phyloP scores from a whole-genome alignment of 2,329 filamentous ascomycete species.

The Ceratocystis colombiana region DNA sequence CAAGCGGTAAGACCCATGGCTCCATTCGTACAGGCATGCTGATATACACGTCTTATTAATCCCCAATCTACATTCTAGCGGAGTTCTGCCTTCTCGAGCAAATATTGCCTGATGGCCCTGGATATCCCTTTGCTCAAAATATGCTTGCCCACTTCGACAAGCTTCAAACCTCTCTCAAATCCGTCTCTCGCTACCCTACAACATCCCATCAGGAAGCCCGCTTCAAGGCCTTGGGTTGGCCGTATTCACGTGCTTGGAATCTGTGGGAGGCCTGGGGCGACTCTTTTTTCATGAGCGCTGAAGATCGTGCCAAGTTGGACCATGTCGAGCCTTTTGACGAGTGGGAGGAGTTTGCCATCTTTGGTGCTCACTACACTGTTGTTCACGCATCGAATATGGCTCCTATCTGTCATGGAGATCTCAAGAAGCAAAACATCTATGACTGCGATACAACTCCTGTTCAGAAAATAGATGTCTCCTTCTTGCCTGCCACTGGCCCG shows the following conservation, averaged over 20 bases:
- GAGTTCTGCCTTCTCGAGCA: slow-evolving; percentile 84
- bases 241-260: slow-evolving; percentile 49
- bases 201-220: slow-evolving; percentile 55
- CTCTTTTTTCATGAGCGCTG: slow-evolving; percentile 50
- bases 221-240: slow-evolving; percentile 62
- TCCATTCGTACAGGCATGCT: background rate
- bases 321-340: slow-evolving; percentile 78
- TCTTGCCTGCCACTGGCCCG: background rate
- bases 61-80: slow-evolving; percentile 38
- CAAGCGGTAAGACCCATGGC: slow-evolving; percentile 45
- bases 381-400: slow-evolving; percentile 44
- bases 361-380: slow-evolving; percentile 74
- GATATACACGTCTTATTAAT: slow-evolving; percentile 25
- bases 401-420: background rate
- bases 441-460: background rate
- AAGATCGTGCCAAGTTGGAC: slow-evolving; percentile 55
- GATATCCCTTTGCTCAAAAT: slow-evolving; percentile 74
- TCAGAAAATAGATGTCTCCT: background rate
- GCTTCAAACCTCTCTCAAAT: slow-evolving; percentile 65
- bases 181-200: slow-evolving; percentile 59
- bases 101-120: slow-evolving; percentile 63
- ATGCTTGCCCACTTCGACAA: slow-evolving; percentile 81
- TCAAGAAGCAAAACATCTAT: slow-evolving; percentile 2
- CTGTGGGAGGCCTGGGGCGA: slow-evolving; percentile 79
- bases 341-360: slow-evolving; percentile 88